A percentile compares a stretch with the other conserved stretches of the same genome.
phyloP scores from a whole-genome alignment of 768 basidiomycete species.

The Boletus rufocinnamomeus region DNA sequence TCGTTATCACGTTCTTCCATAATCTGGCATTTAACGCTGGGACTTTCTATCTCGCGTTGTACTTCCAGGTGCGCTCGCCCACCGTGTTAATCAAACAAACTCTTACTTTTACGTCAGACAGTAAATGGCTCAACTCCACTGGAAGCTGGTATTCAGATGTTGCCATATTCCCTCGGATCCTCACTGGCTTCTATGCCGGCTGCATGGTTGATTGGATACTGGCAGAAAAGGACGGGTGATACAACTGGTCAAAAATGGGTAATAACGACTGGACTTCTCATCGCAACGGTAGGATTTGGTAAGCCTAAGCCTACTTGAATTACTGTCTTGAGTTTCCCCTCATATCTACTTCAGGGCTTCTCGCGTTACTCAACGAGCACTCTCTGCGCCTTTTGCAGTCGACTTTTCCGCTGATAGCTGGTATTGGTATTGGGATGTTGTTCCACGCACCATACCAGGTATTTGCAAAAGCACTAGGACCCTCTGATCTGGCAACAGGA shows the following conservation, averaged over 20 bases:
- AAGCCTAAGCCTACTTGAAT: conserved; percentile 19
- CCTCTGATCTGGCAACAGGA: conserved; percentile 69
- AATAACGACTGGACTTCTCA: conserved; percentile 61
- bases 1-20: conserved; percentile 75
- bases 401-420: conserved; percentile 68
- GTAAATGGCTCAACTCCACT: conserved; percentile 72
- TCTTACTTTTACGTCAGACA: conserved; percentile 44
- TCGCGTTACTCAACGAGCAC: conserved; percentile 60
- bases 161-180: conserved; percentile 85
- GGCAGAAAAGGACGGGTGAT: conserved; percentile 56
- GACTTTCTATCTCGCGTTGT: conserved; percentile 84
- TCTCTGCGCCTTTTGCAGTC: conserved; percentile 48
- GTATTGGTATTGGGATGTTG: conserved; percentile 78
- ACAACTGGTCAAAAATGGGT: conserved; percentile 67
- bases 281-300: conserved; percentile 79
- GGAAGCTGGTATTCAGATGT: conserved; percentile 68
- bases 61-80: conserved; percentile 62
- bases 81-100: not conserved
- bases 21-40: conserved; percentile 83
- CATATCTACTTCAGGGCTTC: conserved; percentile 52
- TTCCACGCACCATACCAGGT: conserved; percentile 87
- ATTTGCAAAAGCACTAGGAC: conserved; percentile 65
- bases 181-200: conserved; percentile 83
- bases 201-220: conserved; percentile 78
- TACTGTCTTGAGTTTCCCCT: conserved; percentile 1